Percentiles rank a stretch among this genome's conserved stretches.
Conservation (phyloP, 495 filamentous ascomycete species). For the Penicillium roqueforti region DNA sequence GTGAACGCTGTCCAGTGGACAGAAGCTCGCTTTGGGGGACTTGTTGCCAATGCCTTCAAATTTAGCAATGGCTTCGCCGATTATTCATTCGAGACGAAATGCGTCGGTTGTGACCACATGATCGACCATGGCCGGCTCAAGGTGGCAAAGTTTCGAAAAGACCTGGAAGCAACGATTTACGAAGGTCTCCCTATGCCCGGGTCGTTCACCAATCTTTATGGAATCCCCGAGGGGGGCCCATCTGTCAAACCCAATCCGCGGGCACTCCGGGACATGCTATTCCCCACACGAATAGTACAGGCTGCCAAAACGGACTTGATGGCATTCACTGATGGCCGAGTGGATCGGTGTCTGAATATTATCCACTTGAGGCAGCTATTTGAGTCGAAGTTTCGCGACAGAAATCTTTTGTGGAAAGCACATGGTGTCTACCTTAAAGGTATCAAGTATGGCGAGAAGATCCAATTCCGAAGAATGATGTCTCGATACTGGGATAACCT, state of each 20-base stretch:
- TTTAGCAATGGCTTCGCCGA: constrained; percentile 58
- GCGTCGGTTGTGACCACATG: constrained; percentile 41
- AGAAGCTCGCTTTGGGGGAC: constrained; percentile 11
- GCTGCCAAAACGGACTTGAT: constrained; percentile 36
- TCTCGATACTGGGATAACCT: constrained; percentile 76
- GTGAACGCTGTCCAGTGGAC: constrained; percentile 23
- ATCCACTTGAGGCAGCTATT: constrained; percentile 7
- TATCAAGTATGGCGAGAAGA: constrained; percentile 24
- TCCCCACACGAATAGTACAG: constrained; percentile 55
- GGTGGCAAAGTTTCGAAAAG: constrained; percentile 55
- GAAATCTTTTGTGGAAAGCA: constrained; percentile 7
- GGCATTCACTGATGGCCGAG: constrained; percentile 27
- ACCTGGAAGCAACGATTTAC: constrained; percentile 42
- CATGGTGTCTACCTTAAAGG: background rate
- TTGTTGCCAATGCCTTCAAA: constrained; percentile 15
- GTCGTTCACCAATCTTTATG: constrained; percentile 46
- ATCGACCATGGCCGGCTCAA: constrained; percentile 47
- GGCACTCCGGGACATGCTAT: constrained; percentile 33
- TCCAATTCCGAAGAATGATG: constrained; percentile 69
- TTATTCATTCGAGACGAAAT: constrained; percentile 41
- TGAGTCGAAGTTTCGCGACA: constrained; percentile 14
- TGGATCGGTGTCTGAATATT: constrained; percentile 18
- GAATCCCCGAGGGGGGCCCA: constrained; percentile 23
- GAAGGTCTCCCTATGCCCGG: constrained; percentile 56
- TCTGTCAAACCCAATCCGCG: background rate